phyloP scores from a whole-genome alignment of 129 eudicot species.

The Helianthus tuberosus region DNA sequence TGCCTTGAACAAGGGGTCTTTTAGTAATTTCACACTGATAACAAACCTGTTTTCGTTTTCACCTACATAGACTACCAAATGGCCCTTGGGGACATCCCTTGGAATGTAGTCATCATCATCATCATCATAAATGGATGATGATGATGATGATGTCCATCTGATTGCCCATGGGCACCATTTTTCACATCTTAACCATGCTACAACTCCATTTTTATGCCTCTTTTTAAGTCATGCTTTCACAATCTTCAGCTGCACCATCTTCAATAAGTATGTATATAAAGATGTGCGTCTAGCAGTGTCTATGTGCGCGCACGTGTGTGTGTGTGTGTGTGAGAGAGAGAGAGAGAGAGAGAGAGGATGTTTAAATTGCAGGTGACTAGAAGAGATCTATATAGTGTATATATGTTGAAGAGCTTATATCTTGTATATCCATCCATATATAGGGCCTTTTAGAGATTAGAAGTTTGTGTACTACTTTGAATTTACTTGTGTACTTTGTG shows the following conservation, averaged over 20 bases:
- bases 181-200: constrained; percentile 28
- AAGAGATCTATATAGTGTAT: constrained; percentile 23
- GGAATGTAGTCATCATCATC: constrained; percentile 34
- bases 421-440: background rate
- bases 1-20: constrained; percentile 40
- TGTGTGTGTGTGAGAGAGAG: background rate
- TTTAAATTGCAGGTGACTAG: constrained; percentile 26
- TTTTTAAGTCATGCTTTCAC: constrained; percentile 41
- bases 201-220: constrained; percentile 21
- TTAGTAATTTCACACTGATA: constrained; percentile 42
- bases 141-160: constrained; percentile 21
- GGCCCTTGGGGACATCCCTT: constrained; percentile 60
- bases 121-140: constrained; percentile 28
- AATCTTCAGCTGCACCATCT: constrained; percentile 37
- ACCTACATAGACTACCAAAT: constrained; percentile 55
- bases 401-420: background rate
- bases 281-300: background rate
- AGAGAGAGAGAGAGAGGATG: constrained; percentile 5
- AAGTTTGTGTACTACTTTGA: background rate
- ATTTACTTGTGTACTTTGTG: background rate
- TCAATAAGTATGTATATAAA: constrained; percentile 14
- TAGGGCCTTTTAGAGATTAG: background rate
- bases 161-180: constrained; percentile 32
- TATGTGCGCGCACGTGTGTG: background rate
- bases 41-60: constrained; percentile 42